Base-by-base conservation (phyloP, 768 basidiomycete genomes). In the Punctularia strigosozonata region DNA sequence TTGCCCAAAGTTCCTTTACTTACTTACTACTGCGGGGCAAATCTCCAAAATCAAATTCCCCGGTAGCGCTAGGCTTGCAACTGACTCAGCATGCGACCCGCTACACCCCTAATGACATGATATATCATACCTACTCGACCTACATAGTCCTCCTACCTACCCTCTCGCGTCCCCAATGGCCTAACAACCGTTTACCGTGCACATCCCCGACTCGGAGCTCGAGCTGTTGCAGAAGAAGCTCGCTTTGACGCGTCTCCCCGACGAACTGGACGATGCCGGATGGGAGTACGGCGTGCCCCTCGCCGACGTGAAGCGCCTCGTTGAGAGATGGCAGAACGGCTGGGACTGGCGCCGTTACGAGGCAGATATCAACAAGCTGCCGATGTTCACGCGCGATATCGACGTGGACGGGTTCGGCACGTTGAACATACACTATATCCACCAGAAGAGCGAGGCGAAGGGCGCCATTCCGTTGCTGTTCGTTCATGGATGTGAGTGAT, bases 381-480 rank as follows among this genome's bases (percentile, higher is more conserved):
- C 42, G n/a, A 42, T 43, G 34, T 45, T 37, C 19, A 45, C 44
- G 15, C 15, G 23, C 13, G 43, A 44, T 37, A 43, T 44, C 21
- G 19, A 35, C 7, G 41, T 43, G 17, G 43, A 44, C n/a, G 43
- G 43, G 7, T 42, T 43, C 23, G 43, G 31, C 10, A 48, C 53
- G 6, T 51, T 72, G 31, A 62, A 68, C 42, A 61, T 74, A 6
- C 72, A 76, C 43, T 76, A 71, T 35, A 62, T 74, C 12, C 71
- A 75, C 47, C 56, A 68, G 51, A 61, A 56, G 48, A 73, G 73
- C 42, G 39, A 24, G 2, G 37, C 39, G 26, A 36, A 43, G 18
- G 28, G 52, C 14, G 73, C 75, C 0, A 69, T 77, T 22, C 73
- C 75, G 1, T 46, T 77, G 18, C 51, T 77, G 20, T 76, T 69